Conservation (phyloP, 805 yeast species). For the Spathaspora girioi region DNA sequence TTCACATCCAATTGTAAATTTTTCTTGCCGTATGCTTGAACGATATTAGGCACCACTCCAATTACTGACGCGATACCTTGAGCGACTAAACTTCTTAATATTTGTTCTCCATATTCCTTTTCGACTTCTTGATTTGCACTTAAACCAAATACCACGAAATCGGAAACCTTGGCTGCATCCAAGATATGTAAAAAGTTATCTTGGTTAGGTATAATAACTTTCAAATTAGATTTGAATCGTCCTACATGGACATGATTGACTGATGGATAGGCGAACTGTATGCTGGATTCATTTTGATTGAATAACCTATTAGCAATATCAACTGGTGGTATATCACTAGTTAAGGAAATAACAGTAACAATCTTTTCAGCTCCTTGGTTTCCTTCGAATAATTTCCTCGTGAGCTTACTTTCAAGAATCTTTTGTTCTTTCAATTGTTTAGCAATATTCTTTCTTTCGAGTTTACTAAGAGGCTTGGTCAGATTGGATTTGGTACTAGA, state of each 20-base stretch:
- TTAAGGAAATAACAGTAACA: conserved; percentile 75
- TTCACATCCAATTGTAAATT: conserved; percentile 67
- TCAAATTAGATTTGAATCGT: conserved; percentile 72
- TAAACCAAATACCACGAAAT: conserved; percentile 84
- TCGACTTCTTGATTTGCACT: conserved; percentile 86
- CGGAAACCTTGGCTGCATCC: conserved; percentile 87
- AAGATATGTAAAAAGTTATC: conserved; percentile 62
- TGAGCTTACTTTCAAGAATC: conserved; percentile 53
- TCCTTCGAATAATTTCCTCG: conserved; percentile 76
- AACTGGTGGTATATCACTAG: conserved; percentile 59
- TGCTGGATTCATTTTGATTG: conserved; percentile 24
- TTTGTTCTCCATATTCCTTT: conserved; percentile 76
- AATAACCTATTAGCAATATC: conserved; percentile 54
- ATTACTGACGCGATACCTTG: conserved; percentile 87
- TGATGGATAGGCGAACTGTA: conserved; percentile 38
- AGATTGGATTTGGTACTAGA: conserved; percentile 31
- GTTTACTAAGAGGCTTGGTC: conserved; percentile 36
- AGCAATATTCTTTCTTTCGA: conserved; percentile 73
- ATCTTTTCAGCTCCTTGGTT: conserved; percentile 77
- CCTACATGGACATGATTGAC: conserved; percentile 51
- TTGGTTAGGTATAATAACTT: conserved; percentile 70
- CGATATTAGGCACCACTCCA: conserved; percentile 75
- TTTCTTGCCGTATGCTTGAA: conserved; percentile 62
- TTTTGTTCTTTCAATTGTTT: conserved; percentile 76
- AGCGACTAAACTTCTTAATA: conserved; percentile 79